Evolutionary conservation across 768 basidiomycete genomes (phyloP).

Genomic region (Leccinum variicolor): DNA sequence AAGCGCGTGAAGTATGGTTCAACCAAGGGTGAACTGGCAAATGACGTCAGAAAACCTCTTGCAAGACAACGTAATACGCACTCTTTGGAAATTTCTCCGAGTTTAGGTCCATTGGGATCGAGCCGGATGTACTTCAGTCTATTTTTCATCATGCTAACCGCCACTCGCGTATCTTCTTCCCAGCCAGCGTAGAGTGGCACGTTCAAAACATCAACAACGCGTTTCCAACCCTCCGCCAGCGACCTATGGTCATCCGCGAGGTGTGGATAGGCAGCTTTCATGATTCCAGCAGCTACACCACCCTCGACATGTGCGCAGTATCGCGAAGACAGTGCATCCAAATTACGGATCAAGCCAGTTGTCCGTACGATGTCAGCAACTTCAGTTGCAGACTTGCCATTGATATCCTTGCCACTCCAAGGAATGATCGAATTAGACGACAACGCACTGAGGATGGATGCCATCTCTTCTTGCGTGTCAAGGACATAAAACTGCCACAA

Average conservation of each 20-base stretch:
- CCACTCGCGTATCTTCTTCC: slow-evolving; percentile 75
- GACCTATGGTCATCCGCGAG: slow-evolving; percentile 44
- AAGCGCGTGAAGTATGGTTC: slow-evolving; percentile 93
- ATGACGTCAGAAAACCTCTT: slow-evolving; percentile 7
- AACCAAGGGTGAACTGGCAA: slow-evolving; percentile 70
- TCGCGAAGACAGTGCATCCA: slow-evolving; percentile 58
- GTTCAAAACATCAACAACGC: slow-evolving; percentile 83
- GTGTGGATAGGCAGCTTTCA: slow-evolving; percentile 62
- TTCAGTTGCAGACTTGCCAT: slow-evolving; percentile 56
- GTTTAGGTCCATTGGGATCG: slow-evolving; percentile 77
- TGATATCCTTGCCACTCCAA: slow-evolving; percentile 63
- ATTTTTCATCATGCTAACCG: slow-evolving; percentile 70
- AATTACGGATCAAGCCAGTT: slow-evolving; percentile 54
- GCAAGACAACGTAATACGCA: slow-evolving; percentile 38
- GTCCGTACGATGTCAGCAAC: slow-evolving; percentile 62
- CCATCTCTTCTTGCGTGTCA: slow-evolving; percentile 60
- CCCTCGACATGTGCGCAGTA: slow-evolving; percentile 66
- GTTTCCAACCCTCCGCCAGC: slow-evolving; percentile 69
- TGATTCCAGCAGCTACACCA: slow-evolving; percentile 65
- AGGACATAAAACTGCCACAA: slow-evolving; percentile 96
- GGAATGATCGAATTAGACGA: slow-evolving; percentile 35
- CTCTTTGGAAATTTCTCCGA: slow-evolving; percentile 76
- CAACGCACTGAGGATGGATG: slow-evolving; percentile 42
- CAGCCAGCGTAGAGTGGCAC: slow-evolving; percentile 85
- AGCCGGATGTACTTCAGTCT: slow-evolving; percentile 78